phyloP scores from a whole-genome alignment of 148 eudicot genomes.

The Rheum nobile region DNA sequence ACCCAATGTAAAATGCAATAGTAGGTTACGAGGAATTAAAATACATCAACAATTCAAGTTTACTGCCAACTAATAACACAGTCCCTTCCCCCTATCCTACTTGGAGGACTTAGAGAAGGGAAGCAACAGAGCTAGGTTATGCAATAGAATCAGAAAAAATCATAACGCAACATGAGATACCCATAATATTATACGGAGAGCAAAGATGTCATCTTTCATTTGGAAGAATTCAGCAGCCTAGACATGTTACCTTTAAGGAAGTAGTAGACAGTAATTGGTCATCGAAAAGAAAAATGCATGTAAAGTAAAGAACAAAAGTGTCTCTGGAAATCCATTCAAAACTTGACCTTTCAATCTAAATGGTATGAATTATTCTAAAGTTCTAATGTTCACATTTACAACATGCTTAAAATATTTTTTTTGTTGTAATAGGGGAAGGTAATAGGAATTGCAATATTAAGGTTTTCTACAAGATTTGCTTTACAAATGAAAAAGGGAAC shows the following conservation, averaged over 20 bases:
- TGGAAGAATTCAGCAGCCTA: neutral
- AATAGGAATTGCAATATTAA: too few relatives aligned
- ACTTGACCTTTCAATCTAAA: too few relatives aligned
- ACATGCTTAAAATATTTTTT: neutral
- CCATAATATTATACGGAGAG: neutral
- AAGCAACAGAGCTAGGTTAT: neutral
- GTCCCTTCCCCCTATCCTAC: neutral
- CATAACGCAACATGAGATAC: neutral
- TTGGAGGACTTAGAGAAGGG: neutral
- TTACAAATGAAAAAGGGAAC: too few relatives aligned
- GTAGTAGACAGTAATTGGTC: neutral
- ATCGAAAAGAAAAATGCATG: neutral
- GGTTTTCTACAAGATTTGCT: too few relatives aligned
- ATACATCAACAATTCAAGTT: neutral
- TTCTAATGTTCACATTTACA: neutral
- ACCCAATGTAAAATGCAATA: too few relatives aligned
- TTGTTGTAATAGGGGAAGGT: neutral
- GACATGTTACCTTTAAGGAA: neutral
- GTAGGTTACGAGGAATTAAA: neutral
- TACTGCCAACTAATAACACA: neutral
- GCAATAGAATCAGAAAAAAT: neutral
- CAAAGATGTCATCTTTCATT: neutral
- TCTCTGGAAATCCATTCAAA: too few relatives aligned
- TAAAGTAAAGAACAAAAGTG: neutral
- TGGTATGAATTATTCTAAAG: too few relatives aligned